phyloP scores from a whole-genome alignment of 371 early-diverging fungal genomes.

The Nosema granulosis region DNA sequence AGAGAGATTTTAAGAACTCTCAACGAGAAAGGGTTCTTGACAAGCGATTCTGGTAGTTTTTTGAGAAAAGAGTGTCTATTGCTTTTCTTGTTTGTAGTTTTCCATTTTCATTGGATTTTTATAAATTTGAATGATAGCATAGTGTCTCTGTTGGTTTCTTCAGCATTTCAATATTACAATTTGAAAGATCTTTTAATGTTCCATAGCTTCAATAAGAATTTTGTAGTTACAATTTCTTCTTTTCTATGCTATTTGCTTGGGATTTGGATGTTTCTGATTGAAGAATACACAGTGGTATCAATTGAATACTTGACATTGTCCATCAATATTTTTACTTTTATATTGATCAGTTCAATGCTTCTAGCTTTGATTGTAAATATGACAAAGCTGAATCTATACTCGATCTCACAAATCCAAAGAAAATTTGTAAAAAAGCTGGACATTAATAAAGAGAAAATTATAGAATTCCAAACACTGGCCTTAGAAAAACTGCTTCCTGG shows the following conservation, averaged over 20 bases:
- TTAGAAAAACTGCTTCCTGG: no score
- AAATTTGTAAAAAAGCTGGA: neutral
- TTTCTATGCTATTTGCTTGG: no score
- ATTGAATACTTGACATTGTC: no score
- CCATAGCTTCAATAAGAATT: neutral
- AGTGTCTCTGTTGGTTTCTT: neutral
- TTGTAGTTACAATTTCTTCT: no score
- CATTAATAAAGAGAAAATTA: neutral
- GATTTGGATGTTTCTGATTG: no score
- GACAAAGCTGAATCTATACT: no score
- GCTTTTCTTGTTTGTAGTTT: neutral
- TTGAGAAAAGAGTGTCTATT: neutral
- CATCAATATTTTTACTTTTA: no score
- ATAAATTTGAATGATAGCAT: neutral
- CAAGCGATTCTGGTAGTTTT: neutral
- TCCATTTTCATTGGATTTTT: neutral
- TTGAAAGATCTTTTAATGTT: neutral
- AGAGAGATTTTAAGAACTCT: neutral
- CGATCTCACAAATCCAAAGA: neutral
- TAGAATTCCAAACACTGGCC: neutral
- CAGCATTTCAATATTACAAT: neutral
- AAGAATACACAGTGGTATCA: no score
- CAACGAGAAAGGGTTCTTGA: slow-evolving; percentile 2
- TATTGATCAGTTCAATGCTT: neutral
- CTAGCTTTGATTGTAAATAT: neutral